Evolutionary conservation across 2,329 filamentous ascomycete genomes (phyloP).

Genomic region (Thielaviopsis ethacetica): DNA sequence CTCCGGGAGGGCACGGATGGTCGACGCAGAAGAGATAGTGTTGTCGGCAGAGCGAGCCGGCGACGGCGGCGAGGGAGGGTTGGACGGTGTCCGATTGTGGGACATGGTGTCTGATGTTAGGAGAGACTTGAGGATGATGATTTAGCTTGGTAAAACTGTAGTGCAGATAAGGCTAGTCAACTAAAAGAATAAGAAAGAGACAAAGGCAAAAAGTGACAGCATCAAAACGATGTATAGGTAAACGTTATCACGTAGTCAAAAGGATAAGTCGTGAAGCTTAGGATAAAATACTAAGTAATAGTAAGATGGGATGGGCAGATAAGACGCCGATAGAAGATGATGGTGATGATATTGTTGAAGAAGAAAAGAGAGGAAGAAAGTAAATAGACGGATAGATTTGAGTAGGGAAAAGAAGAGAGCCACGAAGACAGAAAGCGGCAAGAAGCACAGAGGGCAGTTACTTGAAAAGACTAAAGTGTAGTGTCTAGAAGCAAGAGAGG

Average conservation of each 20-base stretch:
- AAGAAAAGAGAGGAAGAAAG: neutral
- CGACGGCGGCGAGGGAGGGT: neutral
- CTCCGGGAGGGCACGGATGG: neutral
- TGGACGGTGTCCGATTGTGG: neutral
- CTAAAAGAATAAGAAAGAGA: neutral
- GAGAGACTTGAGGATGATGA: neutral
- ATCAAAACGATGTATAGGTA: neutral
- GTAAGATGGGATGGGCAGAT: neutral
- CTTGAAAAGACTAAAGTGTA: neutral
- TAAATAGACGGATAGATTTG: neutral
- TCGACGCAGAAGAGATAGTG: conserved; percentile 4
- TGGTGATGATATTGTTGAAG: neutral
- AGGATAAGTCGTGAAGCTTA: neutral
- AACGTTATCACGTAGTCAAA: neutral
- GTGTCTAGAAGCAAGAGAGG: neutral
- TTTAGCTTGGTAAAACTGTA: neutral
- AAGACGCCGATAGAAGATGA: neutral
- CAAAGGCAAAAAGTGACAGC: neutral
- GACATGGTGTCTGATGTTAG: neutral
- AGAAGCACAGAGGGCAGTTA: neutral
- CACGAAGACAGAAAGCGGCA: too few species aligned
- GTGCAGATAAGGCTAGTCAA: neutral
- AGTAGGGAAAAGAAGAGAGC: neutral
- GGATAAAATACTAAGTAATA: neutral
- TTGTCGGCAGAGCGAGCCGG: neutral